Conservation (phyloP, 2,329 filamentous ascomycete species). For the Claviceps sorghi region DNA sequence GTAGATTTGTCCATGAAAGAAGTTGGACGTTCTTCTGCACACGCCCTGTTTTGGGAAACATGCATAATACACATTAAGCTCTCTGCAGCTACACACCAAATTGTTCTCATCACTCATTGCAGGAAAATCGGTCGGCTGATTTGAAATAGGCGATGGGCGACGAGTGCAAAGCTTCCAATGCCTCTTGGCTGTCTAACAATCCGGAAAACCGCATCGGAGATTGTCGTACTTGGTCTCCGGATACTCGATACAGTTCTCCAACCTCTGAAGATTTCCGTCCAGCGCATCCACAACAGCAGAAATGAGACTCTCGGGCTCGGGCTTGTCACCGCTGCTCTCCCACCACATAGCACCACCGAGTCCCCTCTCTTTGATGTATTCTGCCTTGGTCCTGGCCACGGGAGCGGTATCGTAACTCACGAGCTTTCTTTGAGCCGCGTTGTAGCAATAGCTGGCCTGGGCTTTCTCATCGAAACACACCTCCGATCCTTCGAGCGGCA, state of each 20-base stretch:
- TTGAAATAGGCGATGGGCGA: neutral
- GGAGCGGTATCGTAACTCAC: constrained; percentile 64
- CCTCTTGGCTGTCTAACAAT: constrained; percentile 16
- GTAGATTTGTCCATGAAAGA: too few species aligned
- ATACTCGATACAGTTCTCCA: constrained; percentile 46
- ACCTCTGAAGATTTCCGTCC: constrained; percentile 40
- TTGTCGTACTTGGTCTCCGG: constrained; percentile 60
- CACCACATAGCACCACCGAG: constrained; percentile 96
- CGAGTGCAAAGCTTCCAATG: constrained; percentile 1
- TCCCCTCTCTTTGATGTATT: constrained; percentile 49
- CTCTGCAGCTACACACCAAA: neutral
- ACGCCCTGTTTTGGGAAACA: too few species aligned
- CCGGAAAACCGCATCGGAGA: constrained; percentile 41
- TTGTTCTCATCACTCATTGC: too few species aligned
- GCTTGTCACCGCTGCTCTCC: constrained; percentile 71
- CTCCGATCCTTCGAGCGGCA: constrained; percentile 53
- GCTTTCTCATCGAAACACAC: constrained; percentile 49
- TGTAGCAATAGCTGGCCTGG: constrained; percentile 66
- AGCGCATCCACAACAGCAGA: constrained; percentile 44
- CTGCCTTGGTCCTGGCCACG: constrained; percentile 54
- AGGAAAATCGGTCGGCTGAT: too few species aligned
- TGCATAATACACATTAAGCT: too few species aligned
- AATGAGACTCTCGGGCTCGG: constrained; percentile 53
- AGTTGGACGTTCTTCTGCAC: too few species aligned
- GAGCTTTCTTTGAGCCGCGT: constrained; percentile 46